phyloP scores from a whole-genome alignment of 2,329 filamentous ascomycete species.

The Fusarium sp. region DNA sequence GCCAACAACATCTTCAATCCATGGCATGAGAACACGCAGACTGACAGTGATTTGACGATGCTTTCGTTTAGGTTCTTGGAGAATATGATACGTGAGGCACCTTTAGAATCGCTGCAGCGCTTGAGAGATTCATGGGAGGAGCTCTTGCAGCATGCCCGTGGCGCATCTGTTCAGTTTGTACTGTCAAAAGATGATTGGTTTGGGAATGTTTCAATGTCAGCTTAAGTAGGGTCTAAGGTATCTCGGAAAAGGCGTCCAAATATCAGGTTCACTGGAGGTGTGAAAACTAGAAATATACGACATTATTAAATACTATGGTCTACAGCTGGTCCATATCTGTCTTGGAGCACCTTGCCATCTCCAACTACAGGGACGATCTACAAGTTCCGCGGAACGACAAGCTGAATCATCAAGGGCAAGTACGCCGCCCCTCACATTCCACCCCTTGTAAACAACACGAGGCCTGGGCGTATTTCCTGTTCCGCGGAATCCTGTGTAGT shows the following conservation, averaged over 20 bases:
- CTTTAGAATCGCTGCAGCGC: neutral
- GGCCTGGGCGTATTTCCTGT: neutral
- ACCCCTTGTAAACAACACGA: no score
- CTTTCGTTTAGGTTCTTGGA: neutral
- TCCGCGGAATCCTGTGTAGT: neutral
- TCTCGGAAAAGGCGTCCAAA: no score
- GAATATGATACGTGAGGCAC: neutral
- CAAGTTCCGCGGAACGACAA: neutral
- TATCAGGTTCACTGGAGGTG: no score
- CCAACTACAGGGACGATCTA: no score
- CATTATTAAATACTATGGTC: neutral
- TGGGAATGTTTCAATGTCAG: neutral
- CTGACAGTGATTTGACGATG: neutral
- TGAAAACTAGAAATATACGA: no score
- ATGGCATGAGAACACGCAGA: neutral
- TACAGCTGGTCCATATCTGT: neutral
- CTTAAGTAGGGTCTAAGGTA: no score
- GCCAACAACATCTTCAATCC: slow-evolving; percentile 11
- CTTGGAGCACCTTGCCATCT: no score
- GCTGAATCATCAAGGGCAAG: neutral
- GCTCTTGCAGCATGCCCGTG: neutral
- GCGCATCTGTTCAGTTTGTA: neutral
- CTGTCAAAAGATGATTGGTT: neutral
- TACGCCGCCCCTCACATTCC: neutral
- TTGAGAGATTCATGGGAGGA: neutral